These are phyloP conservation scores for Auriculariales sp. DNA, from an alignment of 768 basidiomycete species.

Conservation along the genomic window DNA sequence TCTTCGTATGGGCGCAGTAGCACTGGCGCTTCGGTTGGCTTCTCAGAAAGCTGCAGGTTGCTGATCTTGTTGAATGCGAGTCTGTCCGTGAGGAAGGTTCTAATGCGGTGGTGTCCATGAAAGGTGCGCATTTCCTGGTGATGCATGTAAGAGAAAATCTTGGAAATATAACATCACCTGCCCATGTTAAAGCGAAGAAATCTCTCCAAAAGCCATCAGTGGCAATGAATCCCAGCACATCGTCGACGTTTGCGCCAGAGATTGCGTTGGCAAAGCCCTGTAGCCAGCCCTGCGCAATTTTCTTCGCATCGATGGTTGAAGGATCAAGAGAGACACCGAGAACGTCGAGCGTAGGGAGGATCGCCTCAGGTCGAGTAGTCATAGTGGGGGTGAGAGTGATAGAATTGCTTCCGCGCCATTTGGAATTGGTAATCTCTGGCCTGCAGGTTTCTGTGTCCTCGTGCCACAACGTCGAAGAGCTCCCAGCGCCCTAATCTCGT, in stretches of 20 bases:
- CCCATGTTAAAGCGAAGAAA: slow-evolving; percentile 47
- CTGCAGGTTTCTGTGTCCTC: too few species aligned
- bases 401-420: too few species aligned
- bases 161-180: neutral
- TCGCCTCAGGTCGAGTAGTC: neutral
- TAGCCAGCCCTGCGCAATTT: slow-evolving; percentile 15
- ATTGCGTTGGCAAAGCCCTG: slow-evolving; percentile 16
- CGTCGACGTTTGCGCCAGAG: slow-evolving; percentile 7
- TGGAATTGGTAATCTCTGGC: too few species aligned
- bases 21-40: slow-evolving; percentile 5
- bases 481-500: too few species aligned
- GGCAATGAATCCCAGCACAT: slow-evolving; percentile 19
- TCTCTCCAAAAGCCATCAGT: slow-evolving; percentile 40
- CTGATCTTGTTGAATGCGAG: slow-evolving; percentile 13
- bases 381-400: neutral
- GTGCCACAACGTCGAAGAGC: too few species aligned
- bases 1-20: slow-evolving; percentile 18
- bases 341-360: neutral
- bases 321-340: neutral
- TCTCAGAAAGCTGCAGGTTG: slow-evolving; percentile 2
- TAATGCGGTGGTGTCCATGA: slow-evolving; percentile 25
- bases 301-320: slow-evolving; percentile 5
- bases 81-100: slow-evolving; percentile 31
- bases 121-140: slow-evolving; percentile 35
- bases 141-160: neutral